phyloP scores from a whole-genome alignment of 2,329 filamentous ascomycete species.

The Sporothrix humicola region DNA sequence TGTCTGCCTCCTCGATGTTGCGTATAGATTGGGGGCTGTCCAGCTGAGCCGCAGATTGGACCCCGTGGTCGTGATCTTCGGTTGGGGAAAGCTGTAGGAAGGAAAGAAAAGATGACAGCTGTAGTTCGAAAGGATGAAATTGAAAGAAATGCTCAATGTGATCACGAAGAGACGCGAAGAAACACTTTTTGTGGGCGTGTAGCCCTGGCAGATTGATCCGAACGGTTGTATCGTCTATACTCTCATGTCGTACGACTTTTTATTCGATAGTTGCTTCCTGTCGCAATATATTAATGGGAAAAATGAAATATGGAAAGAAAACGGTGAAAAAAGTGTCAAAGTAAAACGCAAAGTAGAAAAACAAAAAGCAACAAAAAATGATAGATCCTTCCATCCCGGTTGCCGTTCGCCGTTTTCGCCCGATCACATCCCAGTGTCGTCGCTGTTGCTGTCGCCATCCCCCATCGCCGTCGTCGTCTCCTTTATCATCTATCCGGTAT shows the following conservation, averaged over 20 bases:
- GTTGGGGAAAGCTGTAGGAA: not conserved
- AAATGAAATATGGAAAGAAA: constrained; percentile 2
- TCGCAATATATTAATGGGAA: not conserved
- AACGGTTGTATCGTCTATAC: not conserved
- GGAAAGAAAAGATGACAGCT: not conserved
- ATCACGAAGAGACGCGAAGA: not conserved
- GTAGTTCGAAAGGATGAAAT: not conserved
- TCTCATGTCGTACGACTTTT: too few species aligned
- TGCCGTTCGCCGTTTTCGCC: constrained; percentile 24
- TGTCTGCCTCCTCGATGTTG: not conserved
- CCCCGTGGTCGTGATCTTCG: not conserved
- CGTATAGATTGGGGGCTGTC: constrained; percentile 16
- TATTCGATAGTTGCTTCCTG: not conserved
- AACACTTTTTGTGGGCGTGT: not conserved
- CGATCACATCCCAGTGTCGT: not conserved
- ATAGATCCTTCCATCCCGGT: constrained; percentile 2
- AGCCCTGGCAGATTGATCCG: not conserved
- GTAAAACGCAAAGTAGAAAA: not conserved
- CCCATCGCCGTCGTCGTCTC: not conserved
- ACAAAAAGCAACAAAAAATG: constrained; percentile 4
- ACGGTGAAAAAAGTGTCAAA: not conserved
- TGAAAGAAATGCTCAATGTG: too few species aligned
- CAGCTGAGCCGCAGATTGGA: not conserved
- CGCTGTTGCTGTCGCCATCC: not conserved
- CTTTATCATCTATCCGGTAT: not conserved